A percentile compares a stretch with the other conserved stretches of the same genome.
Evolutionary conservation across 805 yeast species (phyloP).

Genomic region (Wickerhamiella parazyma): DNA sequence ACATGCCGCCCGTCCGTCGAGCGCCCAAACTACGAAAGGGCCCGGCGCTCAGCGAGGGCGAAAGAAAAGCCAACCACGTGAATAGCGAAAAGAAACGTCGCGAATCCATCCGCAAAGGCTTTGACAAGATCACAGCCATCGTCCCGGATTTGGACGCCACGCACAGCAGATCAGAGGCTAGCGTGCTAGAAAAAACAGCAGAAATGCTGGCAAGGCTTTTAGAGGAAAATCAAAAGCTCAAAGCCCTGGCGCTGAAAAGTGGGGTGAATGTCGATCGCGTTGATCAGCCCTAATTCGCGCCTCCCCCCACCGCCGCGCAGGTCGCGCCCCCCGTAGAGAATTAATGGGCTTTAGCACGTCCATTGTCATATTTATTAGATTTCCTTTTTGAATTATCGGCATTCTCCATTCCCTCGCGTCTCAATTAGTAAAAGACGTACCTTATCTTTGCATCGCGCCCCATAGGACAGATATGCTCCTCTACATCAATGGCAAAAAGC

Average conservation of each 20-base stretch:
- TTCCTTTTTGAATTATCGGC: too few species aligned
- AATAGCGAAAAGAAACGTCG: conserved; percentile 81
- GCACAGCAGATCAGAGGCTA: conserved; percentile 70
- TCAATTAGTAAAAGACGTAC: not conserved
- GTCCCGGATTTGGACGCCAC: conserved; percentile 59
- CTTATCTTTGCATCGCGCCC: not conserved
- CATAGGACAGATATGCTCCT: conserved; percentile 19
- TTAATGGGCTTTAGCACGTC: too few species aligned
- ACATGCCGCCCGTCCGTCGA: conserved; percentile 10
- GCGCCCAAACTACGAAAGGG: not conserved
- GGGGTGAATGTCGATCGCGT: not conserved
- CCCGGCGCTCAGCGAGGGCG: conserved; percentile 2
- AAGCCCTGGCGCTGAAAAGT: conserved; percentile 10
- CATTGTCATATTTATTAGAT: too few species aligned
- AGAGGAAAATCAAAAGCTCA: conserved; percentile 22
- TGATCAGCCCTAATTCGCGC: too few species aligned
- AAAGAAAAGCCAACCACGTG: conserved; percentile 40
- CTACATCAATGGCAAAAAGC: conserved; percentile 31
- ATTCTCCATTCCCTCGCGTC: not conserved
- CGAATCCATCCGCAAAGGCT: conserved; percentile 70
- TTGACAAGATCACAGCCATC: conserved; percentile 56
- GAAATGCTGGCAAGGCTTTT: conserved; percentile 22
- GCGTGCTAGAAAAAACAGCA: conserved; percentile 49
- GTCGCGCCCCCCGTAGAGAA: too few species aligned
- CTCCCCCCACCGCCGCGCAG: too few species aligned